Percentiles rank a stretch among this genome's conserved stretches.
Evolutionary conservation across 1,284 basidiomycete species (phyloP).

Genomic region (Mrakiaceae sp.): DNA sequence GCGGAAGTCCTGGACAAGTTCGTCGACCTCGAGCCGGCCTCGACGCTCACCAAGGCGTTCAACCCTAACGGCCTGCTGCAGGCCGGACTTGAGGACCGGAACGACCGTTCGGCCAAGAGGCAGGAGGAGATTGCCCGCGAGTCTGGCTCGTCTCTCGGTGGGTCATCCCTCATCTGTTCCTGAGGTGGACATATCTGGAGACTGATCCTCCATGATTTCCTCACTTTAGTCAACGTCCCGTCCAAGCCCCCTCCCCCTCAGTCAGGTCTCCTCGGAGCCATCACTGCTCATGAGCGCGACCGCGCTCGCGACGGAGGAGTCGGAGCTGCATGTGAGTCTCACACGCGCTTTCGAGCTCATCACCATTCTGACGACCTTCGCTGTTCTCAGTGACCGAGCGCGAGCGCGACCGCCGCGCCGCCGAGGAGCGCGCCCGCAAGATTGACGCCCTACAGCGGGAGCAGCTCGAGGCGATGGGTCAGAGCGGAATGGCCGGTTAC

Average conservation of each 20-base stretch:
- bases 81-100: conserved; percentile 87
- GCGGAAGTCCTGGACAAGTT: conserved; percentile 42
- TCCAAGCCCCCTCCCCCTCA: conserved; percentile 90
- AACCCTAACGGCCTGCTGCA: conserved; percentile 88
- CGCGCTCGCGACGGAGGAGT: conserved; percentile 88
- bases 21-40: conserved; percentile 64
- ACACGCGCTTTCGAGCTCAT: no score
- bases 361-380: no score
- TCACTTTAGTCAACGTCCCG: conserved; percentile 64
- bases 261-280: conserved; percentile 87
- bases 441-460: conserved; percentile 79
- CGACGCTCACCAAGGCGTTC: conserved; percentile 80
- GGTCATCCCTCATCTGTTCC: not conserved
- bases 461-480: conserved; percentile 67
- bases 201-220: not conserved
- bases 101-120: conserved; percentile 85
- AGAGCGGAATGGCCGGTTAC: conserved; percentile 31
- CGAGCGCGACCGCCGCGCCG: conserved; percentile 78
- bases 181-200: not conserved
- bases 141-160: conserved; percentile 60
- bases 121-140: conserved; percentile 89
- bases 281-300: conserved; percentile 88
- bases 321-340: conserved; percentile 50
- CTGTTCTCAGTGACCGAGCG: conserved; percentile 60
- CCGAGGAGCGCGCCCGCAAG: conserved; percentile 83